Base-by-base conservation (phyloP, 495 filamentous ascomycete genomes). In the Oleoguttula mirabilis region DNA sequence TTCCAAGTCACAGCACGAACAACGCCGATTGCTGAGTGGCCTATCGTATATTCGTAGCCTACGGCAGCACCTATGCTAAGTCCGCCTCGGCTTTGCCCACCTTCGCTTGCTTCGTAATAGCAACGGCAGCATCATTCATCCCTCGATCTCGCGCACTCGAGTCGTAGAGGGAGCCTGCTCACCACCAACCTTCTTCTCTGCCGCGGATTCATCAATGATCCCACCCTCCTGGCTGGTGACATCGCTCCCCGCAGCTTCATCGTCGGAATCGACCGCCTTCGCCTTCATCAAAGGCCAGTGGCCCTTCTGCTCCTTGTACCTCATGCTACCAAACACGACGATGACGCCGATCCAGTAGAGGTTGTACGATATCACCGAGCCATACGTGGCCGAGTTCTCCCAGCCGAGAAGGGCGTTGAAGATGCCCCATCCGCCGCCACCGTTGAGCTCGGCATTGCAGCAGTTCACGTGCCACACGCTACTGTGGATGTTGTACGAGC, bases 381-480 rank as follows among this genome's bases (percentile, higher is more conserved):
- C 83, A 42, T 88, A 85, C 0, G 84, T 88, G 1, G 84, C 88
- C 0, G 82, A 82, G 60, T 94, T 94, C 43, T 77, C 74, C 88
- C 88, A 95, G 17, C 88, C 88, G 7, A 84, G 61, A 48, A 78
- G 62, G 14, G 82, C 76, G 48, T 88, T 92, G 68, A 94, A 92
- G 55, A 94, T 74, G 32, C 84, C 86, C 88, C 88, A 95, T 19
- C 84, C 85, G 32, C 74, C 75, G 14, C 83, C 84, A 23, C 82
- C 82, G 39, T 77, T 76, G 12, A 80, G 35, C 16, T 66, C 60
- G 0, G 86, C 76, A 41, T 72, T 88, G 59, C 85, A 92, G 66
- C 83, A 93, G 54, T 94, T 92, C 36, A 93, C 76, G 55, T 95
- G 88, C 88, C 88, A 94, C 2, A 94, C 85, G 35, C 76, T 87